Evolutionary conservation across 257 asterid genomes (phyloP).

Genomic region (Henckelia pumila): DNA sequence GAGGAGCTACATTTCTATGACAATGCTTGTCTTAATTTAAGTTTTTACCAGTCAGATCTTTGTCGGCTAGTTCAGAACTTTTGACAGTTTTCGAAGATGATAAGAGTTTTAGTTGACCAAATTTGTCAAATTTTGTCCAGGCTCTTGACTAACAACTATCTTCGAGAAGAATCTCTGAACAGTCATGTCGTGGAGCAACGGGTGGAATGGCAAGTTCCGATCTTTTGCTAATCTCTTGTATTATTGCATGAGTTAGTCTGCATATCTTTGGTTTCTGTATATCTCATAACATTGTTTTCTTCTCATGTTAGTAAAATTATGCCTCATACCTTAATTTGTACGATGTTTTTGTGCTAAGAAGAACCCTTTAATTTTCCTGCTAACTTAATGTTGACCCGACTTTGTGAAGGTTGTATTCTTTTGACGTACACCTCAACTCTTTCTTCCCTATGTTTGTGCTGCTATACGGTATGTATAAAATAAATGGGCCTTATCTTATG

Average conservation of each 20-base stretch:
- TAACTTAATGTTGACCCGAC: constrained; percentile 27
- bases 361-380: constrained; percentile 17
- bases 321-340: constrained; percentile 11
- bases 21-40: not conserved
- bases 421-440: constrained; percentile 99
- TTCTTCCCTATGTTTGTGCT: constrained; percentile 93
- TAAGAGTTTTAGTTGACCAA: not conserved
- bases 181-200: constrained; percentile 98
- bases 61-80: constrained; percentile 14
- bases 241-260: constrained; percentile 8
- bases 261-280: constrained; percentile 3
- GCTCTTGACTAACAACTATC: constrained; percentile 97
- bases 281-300: constrained; percentile 10
- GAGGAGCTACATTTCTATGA: not conserved
- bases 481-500: constrained; percentile 9
- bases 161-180: constrained; percentile 90
- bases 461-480: constrained; percentile 64
- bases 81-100: constrained; percentile 5
- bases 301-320: constrained; percentile 6
- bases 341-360: constrained; percentile 10
- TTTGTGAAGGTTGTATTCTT: constrained; percentile 90
- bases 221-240: constrained; percentile 13
- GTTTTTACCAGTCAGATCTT: not conserved
- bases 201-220: constrained; percentile 86
- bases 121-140: constrained; percentile 37